Conservation (phyloP, 148 eudicot species). For the Nyssa sinensis region DNA sequence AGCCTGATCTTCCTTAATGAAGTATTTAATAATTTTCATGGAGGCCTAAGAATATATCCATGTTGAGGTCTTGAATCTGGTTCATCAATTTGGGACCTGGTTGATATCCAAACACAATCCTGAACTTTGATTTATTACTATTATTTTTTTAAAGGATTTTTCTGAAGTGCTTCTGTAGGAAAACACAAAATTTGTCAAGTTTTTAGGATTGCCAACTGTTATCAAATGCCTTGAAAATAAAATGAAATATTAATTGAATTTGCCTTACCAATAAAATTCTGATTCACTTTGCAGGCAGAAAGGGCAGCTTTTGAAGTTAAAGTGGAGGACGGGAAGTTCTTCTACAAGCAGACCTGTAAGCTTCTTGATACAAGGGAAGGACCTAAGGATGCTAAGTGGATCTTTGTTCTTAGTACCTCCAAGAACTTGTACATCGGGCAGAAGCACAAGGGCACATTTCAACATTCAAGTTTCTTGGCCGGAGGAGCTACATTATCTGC, state of each 20-base stretch:
- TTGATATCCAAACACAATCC: background rate
- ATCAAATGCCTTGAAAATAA: background rate
- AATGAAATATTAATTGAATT: background rate
- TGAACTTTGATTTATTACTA: background rate
- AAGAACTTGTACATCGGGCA: constrained; percentile 31
- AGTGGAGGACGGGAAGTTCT: constrained; percentile 34
- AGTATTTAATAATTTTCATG: background rate
- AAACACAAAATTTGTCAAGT: background rate
- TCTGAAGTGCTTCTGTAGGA: background rate
- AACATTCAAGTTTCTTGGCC: constrained; percentile 46
- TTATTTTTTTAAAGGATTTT: background rate
- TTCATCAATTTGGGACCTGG: background rate
- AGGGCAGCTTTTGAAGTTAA: constrained; percentile 34
- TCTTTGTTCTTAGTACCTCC: constrained; percentile 41
- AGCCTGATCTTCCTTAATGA: constrained; percentile 12
- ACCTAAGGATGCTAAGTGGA: constrained; percentile 34
- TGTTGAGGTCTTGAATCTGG: background rate
- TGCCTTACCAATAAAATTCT: background rate
- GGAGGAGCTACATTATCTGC: constrained; percentile 47
- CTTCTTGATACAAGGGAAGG: constrained; percentile 27
- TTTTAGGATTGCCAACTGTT: background rate
- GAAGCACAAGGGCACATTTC: constrained; percentile 38
- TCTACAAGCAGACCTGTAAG: constrained; percentile 28
- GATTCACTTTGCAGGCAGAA: constrained; percentile 26
- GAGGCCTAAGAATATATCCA: background rate